Base-by-base conservation (phyloP, 371 early-diverging fungal genomes). In the Mucor plumbeus region DNA sequence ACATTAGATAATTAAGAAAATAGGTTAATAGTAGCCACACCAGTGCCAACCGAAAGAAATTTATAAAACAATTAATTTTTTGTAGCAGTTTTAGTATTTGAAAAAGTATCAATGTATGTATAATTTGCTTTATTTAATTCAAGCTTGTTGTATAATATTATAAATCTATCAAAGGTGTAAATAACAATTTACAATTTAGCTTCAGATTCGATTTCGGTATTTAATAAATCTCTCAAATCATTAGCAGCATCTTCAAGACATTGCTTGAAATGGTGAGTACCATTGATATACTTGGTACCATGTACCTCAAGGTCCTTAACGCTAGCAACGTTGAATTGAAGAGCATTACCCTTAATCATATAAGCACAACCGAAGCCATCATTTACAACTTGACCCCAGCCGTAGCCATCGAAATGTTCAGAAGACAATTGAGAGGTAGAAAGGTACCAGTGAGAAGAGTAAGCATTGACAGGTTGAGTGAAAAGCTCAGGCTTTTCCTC, bases 301-400 rank as follows among this genome's bases (percentile, higher is more conserved):
- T 76, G 76, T 3, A 84, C 85, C 17, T 82, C 84, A 26, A 88
- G 69, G 56, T 80, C 76, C 56, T 81, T 77, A 26, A 85, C 80
- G 56, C 90, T 87, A 2, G 93, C 91, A 38, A 97, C 86, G 75
- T 95, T 97, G 82, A 97, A 92, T 68, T 94, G 89, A 50, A 97
- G 73, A 58, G 88, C 79, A 67, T 91, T 83, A 61, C 88, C 85
- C 81, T 94, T 95, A 81, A 97, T 89, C 91, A 95, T 95, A 84
- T 98, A 98, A 19, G 98, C 97, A 71, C 92, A 77, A 55, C 96
- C 97, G 74, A 91, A 98, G 9, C 98, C 98, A 78, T 95, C 94
- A 38, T 94, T 90, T 26, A 95, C 93, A 35, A 98, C 98, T 75
- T 94, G 94, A 63, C 97, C 96, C 96, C 97, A 98, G 10, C 99